Base-by-base conservation (phyloP, 805 yeast species). In the Jamesozyma jinghongensis region DNA sequence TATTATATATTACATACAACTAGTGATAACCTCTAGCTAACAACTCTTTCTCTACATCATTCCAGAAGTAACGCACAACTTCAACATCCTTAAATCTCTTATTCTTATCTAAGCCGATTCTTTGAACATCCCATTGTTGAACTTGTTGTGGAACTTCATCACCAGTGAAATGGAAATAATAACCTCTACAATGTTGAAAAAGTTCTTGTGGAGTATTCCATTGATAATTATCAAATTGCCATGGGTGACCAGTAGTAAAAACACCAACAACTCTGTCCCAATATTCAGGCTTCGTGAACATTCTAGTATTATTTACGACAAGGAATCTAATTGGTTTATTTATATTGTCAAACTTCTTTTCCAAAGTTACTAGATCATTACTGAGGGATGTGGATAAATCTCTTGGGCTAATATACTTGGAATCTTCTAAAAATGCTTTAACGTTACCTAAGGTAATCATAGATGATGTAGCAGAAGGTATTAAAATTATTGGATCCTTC, bases 191-290 rank as follows among this genome's bases (percentile, higher is more conserved):
- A 50, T 76, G 79, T 54, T 82, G 92, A 62, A 92, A 92, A 48
- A 92, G 69, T 34, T 69, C 69, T 44, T 81, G 77, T 2, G 98
- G 96, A 40, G 80, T 77, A 31, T 77, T 71, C 77, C 87, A 82
- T 57, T 81, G 83, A 63, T 90, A 92, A 53, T 79, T 76, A 56
- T 84, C 77, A 65, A 92, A 85, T 65, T 92, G 99, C 99, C 99
- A 92, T 40, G 80, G 71, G 66, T 92, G 98, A 11, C 99, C 99
- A 10, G 97, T 90, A 14, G 96, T 90, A 66, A 92, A 81, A 30
- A 92, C 84, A 0, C 95, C 97, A 37, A 90, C 85, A 1, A 92
- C 97, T 44, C 98, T 74, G 56, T 86, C 94, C 99, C 99, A 92
- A 64, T 92, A 86, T 60, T 92, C 97, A 3, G 95, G 94, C 59